A percentile compares a stretch with the other conserved stretches of the same genome.
Evolutionary conservation across 148 eudicot species (phyloP).

Genomic region (Arbutus unedo): DNA sequence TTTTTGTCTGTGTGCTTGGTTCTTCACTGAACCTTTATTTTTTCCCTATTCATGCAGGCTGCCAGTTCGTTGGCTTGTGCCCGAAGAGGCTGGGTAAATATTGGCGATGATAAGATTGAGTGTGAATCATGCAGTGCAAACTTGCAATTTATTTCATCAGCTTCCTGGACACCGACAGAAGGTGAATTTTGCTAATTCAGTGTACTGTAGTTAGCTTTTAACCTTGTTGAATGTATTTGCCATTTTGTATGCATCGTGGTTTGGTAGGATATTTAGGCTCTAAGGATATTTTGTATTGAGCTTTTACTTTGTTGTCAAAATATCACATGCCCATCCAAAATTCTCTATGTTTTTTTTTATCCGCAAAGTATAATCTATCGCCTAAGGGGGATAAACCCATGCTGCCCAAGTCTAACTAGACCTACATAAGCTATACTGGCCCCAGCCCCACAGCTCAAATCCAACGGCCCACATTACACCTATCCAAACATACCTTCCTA

Average conservation of each 20-base stretch:
- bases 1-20: not conserved
- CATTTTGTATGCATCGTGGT: not conserved
- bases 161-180: constrained; percentile 54
- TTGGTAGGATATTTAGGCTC: not conserved
- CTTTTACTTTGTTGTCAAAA: too few species aligned
- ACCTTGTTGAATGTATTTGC: not conserved
- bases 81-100: constrained; percentile 90
- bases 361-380: too few species aligned
- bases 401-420: too few species aligned
- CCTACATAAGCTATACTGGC: too few species aligned
- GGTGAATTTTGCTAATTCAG: constrained; percentile 39
- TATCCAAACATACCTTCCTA: too few species aligned
- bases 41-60: constrained; percentile 42
- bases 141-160: constrained; percentile 43
- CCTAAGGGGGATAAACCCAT: too few species aligned
- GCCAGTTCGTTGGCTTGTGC: constrained; percentile 92
- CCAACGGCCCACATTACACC: too few species aligned
- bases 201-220: not conserved
- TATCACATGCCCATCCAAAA: too few species aligned
- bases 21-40: not conserved
- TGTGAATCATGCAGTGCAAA: constrained; percentile 84
- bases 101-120: constrained; percentile 72
- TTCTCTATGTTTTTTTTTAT: too few species aligned
- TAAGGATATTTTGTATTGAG: too few species aligned
- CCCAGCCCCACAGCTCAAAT: too few species aligned